These are phyloP conservation scores for Pestalotiopsis sp. DNA, from an alignment of 2,329 filamentous ascomycete species.

Conservation along the genomic window DNA sequence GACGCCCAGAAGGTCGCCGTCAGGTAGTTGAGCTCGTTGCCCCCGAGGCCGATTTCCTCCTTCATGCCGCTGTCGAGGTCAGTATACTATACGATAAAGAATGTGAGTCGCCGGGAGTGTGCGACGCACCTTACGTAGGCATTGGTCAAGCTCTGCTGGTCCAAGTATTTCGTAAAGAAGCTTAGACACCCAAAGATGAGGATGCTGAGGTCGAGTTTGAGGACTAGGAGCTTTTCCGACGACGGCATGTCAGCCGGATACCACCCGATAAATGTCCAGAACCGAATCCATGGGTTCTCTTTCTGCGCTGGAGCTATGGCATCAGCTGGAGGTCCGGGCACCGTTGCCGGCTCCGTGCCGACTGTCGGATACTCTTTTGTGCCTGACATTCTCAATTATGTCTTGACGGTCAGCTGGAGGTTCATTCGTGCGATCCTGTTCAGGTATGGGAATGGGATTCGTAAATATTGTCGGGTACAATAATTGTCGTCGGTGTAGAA, in stretches of 20 bases:
- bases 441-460: no score
- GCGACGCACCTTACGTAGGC: constrained; percentile 35
- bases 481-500: no score
- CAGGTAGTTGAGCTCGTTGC: constrained; percentile 36
- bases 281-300: constrained; percentile 1
- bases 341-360: neutral
- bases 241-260: constrained; percentile 34
- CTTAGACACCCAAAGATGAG: constrained; percentile 40
- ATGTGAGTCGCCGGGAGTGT: neutral
- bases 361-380: neutral
- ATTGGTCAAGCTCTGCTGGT: constrained; percentile 39
- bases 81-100: neutral
- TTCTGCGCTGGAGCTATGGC: neutral
- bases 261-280: constrained; percentile 28
- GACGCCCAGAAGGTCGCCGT: constrained; percentile 37
- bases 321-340: neutral
- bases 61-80: constrained; percentile 38
- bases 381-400: neutral
- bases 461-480: no score
- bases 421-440: neutral
- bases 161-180: constrained; percentile 43
- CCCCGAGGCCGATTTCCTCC: constrained; percentile 33
- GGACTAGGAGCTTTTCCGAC: constrained; percentile 35
- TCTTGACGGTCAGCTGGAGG: neutral
- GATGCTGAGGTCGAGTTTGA: constrained; percentile 40